phyloP scores from a whole-genome alignment of 768 basidiomycete genomes.

The Suillus hirtellus region DNA sequence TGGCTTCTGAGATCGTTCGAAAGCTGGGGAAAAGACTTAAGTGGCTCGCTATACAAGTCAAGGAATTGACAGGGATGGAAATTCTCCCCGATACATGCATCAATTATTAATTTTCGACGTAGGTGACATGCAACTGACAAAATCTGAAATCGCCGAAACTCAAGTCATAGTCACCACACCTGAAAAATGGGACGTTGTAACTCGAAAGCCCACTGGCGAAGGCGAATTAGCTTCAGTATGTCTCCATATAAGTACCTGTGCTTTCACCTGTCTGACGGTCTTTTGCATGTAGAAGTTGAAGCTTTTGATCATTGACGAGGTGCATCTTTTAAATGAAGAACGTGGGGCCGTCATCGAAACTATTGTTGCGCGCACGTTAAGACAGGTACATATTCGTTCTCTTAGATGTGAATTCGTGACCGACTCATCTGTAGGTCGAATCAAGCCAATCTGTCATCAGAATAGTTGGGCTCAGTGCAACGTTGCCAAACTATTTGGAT shows the following conservation, averaged over 20 bases:
- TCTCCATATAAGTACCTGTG: conserved; percentile 9
- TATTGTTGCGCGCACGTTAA: conserved; percentile 92
- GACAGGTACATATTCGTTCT: conserved; percentile 57
- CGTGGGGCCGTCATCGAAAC: conserved; percentile 98
- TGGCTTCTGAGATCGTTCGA: conserved; percentile 92
- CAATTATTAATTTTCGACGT: conserved; percentile 5
- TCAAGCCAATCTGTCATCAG: conserved; percentile 95
- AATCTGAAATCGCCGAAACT: conserved; percentile 89
- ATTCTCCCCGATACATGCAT: background rate
- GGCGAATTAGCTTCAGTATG: conserved; percentile 92
- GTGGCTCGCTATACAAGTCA: conserved; percentile 85
- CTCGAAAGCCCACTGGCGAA: conserved; percentile 94
- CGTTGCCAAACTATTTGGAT: conserved; percentile 95
- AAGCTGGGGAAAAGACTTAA: conserved; percentile 88
- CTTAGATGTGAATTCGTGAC: background rate
- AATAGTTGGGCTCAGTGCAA: conserved; percentile 94
- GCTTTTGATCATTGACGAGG: conserved; percentile 95
- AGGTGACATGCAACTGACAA: conserved; percentile 97
- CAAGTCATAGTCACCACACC: conserved; percentile 99
- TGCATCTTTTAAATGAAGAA: conserved; percentile 95
- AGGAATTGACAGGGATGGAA: conserved; percentile 81
- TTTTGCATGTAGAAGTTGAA: conserved; percentile 68
- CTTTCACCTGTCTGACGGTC: background rate
- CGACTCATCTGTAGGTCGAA: conserved; percentile 65
- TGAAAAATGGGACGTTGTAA: conserved; percentile 99